Percentiles rank a stretch among this genome's conserved stretches.
phyloP scores from a whole-genome alignment of 768 basidiomycete species.

The Rhodotorula taiwanensis region DNA sequence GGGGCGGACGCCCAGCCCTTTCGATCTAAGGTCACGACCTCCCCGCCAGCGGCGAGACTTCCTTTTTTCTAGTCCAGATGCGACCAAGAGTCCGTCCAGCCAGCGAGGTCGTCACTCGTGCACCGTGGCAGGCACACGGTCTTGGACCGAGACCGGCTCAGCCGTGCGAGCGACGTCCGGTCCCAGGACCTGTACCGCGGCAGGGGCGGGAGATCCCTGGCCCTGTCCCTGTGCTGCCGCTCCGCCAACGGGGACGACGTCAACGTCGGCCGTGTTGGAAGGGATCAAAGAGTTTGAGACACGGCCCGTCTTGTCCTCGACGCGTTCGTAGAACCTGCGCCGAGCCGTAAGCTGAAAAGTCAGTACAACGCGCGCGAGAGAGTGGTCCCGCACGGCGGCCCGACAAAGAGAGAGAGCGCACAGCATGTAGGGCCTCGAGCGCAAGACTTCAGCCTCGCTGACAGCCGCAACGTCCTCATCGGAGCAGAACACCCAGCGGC shows the following conservation, averaged over 20 bases:
- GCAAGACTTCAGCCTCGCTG: constrained; percentile 78
- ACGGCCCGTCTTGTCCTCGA: neutral
- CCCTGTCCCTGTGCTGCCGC: too few relatives aligned
- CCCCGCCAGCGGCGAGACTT: too few relatives aligned
- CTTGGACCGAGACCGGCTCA: neutral
- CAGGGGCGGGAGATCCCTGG: neutral
- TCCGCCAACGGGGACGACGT: neutral
- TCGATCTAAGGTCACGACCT: too few relatives aligned
- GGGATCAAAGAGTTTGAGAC: neutral
- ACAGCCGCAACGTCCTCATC: constrained; percentile 77
- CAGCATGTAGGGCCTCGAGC: constrained; percentile 85
- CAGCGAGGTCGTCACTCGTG: too few relatives aligned
- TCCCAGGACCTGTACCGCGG: neutral
- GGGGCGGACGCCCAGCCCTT: too few relatives aligned
- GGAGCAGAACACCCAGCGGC: constrained; percentile 84
- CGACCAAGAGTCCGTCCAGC: too few relatives aligned
- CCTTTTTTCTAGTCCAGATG: too few relatives aligned
- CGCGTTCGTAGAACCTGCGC: constrained; percentile 26
- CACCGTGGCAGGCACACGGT: neutral
- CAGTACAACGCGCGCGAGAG: neutral
- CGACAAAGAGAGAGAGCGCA: constrained; percentile 43
- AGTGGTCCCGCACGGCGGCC: neutral
- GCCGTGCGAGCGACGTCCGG: too few relatives aligned
- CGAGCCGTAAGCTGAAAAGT: neutral
- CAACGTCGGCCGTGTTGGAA: neutral